A percentile compares a stretch with the other conserved stretches of the same genome.
phyloP scores from a whole-genome alignment of 2,329 filamentous ascomycete genomes.

The Clonostachys byssicola region DNA sequence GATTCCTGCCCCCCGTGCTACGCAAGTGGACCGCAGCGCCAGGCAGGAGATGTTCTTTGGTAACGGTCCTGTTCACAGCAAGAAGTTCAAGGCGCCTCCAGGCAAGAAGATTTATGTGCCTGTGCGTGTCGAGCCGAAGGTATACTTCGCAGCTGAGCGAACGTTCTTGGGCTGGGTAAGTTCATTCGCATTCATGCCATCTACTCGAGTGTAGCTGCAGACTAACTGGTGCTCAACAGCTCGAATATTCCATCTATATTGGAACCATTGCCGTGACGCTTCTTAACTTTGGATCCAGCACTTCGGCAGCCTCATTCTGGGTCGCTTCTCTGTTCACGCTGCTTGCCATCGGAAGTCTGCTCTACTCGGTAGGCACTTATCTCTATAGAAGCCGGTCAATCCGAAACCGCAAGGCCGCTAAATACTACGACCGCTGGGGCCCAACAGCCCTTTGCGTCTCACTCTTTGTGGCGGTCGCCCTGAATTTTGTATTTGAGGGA shows the following conservation, averaged over 20 bases:
- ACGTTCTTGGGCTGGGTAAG: conserved; percentile 92
- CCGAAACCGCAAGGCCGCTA: conserved; percentile 75
- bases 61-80: conserved; percentile 47
- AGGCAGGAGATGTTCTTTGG: conserved; percentile 50
- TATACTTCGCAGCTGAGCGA: conserved; percentile 92
- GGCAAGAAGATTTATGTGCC: conserved; percentile 95
- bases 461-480: conserved; percentile 66
- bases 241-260: conserved; percentile 95
- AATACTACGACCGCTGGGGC: conserved; percentile 87
- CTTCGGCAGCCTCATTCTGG: conserved; percentile 55
- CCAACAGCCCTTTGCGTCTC: conserved; percentile 72
- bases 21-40: conserved; percentile 54
- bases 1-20: conserved; percentile 49
- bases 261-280: conserved; percentile 81
- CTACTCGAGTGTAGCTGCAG: neutral
- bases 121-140: conserved; percentile 93
- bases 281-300: conserved; percentile 70
- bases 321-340: conserved; percentile 77
- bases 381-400: conserved; percentile 86
- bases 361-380: conserved; percentile 82
- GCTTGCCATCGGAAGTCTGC: conserved; percentile 71
- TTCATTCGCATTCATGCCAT: conserved; percentile 6
- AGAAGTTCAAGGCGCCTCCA: conserved; percentile 67
- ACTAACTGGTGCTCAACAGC: conserved; percentile 35
- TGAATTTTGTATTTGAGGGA: conserved; percentile 82